Evolutionary conservation across 768 basidiomycete species (phyloP).

Genomic region (Arthromyces matolae): DNA sequence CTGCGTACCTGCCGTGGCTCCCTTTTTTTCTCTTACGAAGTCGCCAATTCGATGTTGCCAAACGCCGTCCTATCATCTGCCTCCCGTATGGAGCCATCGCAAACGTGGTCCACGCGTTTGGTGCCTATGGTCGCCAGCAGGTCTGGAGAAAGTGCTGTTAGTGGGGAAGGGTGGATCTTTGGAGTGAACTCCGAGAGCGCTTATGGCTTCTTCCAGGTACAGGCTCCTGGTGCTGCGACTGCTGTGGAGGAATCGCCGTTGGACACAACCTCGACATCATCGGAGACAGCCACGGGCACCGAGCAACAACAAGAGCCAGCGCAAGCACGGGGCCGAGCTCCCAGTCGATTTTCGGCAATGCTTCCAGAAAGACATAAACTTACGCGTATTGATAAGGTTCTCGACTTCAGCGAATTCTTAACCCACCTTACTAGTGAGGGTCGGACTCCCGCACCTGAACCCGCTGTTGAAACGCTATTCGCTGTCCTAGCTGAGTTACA

Average conservation of each 20-base stretch:
- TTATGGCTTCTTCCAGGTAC: slow-evolving; percentile 1
- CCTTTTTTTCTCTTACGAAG: not conserved
- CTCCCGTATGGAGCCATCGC: slow-evolving; percentile 14
- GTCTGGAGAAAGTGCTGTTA: not conserved
- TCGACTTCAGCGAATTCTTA: slow-evolving; percentile 18
- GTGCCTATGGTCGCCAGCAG: slow-evolving; percentile 13
- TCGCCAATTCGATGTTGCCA: too few species aligned
- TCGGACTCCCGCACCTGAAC: slow-evolving; percentile 14
- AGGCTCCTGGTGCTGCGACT: not conserved
- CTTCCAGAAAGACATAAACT: not conserved
- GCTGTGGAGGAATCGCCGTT: too few species aligned
- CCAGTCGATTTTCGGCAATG: not conserved
- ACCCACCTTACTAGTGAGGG: slow-evolving; percentile 22
- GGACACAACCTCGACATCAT: too few species aligned
- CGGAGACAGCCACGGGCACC: too few species aligned
- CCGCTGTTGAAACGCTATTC: slow-evolving; percentile 16
- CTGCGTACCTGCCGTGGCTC: not conserved
- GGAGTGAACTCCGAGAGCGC: not conserved
- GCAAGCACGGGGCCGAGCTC: too few species aligned
- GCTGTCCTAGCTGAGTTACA: slow-evolving; percentile 9
- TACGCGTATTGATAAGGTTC: not conserved
- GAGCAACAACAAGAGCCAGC: too few species aligned
- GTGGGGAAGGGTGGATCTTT: slow-evolving; percentile 19
- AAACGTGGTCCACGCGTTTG: too few species aligned
- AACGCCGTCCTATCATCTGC: slow-evolving; percentile 15